Evolutionary conservation across 2,329 filamentous ascomycete genomes (phyloP).

Genomic region (Paecilomyces sp.): DNA sequence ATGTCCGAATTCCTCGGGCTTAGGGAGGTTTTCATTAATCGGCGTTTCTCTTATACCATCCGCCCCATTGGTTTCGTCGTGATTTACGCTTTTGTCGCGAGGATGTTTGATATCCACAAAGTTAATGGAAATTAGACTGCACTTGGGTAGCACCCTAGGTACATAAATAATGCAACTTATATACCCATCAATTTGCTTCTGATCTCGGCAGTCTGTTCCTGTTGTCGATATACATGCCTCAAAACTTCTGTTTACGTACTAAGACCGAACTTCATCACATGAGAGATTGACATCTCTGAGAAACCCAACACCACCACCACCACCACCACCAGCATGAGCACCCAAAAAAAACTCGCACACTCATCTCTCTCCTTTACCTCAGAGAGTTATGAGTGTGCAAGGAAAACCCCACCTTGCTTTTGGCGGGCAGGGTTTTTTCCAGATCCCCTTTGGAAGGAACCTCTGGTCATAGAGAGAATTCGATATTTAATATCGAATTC

Average conservation of each 20-base stretch:
- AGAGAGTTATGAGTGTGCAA: background rate
- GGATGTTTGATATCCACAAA: background rate
- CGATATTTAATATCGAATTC: background rate
- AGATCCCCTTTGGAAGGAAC: background rate
- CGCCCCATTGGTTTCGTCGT: too few species aligned
- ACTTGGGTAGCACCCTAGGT: background rate
- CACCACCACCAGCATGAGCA: background rate
- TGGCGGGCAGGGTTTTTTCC: background rate
- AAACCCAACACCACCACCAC: too few species aligned
- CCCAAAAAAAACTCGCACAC: background rate
- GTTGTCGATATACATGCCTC: too few species aligned
- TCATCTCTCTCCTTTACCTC: background rate
- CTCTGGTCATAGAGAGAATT: background rate
- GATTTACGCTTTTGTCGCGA: background rate
- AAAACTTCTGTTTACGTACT: too few species aligned
- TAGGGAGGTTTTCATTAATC: background rate
- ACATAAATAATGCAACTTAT: background rate
- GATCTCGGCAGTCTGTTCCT: background rate
- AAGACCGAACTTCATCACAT: too few species aligned
- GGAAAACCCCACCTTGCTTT: background rate
- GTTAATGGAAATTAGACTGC: background rate
- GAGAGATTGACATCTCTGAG: too few species aligned
- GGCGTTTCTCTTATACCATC: background rate
- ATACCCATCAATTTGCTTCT: background rate
- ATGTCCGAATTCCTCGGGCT: background rate